phyloP scores from a whole-genome alignment of 768 basidiomycete genomes.

The Trametes cinnabarina region DNA sequence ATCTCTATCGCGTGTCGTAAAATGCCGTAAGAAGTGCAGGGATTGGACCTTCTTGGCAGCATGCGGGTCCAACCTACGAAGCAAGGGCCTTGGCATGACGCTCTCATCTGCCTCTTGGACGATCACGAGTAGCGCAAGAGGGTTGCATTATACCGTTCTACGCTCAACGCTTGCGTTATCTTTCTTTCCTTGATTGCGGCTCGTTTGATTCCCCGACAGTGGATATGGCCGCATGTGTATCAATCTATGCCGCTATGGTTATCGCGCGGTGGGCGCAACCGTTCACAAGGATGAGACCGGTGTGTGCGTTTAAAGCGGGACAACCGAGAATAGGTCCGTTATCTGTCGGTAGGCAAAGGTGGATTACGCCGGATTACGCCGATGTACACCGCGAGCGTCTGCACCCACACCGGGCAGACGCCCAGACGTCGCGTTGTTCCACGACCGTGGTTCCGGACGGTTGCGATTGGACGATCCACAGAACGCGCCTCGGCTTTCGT shows the following conservation, averaged over 20 bases:
- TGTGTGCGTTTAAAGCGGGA: background rate
- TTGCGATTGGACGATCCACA: constrained; percentile 7
- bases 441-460: constrained; percentile 3
- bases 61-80: background rate
- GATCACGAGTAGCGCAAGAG: background rate
- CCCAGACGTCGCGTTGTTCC: constrained; percentile 3
- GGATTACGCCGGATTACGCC: background rate
- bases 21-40: background rate
- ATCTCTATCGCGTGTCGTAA: no score
- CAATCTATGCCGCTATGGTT: background rate
- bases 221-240: background rate
- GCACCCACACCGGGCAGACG: background rate
- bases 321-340: background rate
- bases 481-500: constrained; percentile 2
- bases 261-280: background rate
- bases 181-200: no score
- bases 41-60: background rate
- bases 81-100: background rate
- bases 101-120: background rate
- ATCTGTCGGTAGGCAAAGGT: background rate
- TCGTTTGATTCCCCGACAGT: no score
- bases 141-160: no score
- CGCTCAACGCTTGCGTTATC: no score
- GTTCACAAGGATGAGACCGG: constrained; percentile 7
- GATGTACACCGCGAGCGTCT: background rate